Evolutionary conservation across 2,329 filamentous ascomycete genomes (phyloP), one percentile per base, ranked within the genome.

Genomic region (Nothopassalora personata): DNA sequence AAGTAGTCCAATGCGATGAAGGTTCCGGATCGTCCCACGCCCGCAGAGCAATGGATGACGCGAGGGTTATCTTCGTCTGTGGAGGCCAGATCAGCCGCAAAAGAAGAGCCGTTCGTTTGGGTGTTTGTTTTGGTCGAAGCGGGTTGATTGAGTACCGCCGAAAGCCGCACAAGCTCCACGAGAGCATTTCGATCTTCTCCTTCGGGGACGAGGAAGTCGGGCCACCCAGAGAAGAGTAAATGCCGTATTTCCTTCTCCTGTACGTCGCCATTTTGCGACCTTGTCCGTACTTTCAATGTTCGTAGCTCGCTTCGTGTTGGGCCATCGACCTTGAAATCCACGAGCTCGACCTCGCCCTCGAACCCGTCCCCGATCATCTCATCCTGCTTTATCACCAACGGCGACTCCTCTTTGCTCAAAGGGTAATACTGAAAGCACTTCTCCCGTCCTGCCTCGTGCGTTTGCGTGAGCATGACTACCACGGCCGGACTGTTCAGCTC

Each of bases 1-100:
- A 99, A 83, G 73, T 95, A 91, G 74, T 97, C 94, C n/a, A 99
- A 82, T 1, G 91, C 89, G 68, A 99, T 96, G 71, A 97, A 99
- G 0, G 94, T 97, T 34, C 94, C 94, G 7, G 90, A 96, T 57
- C 94, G 86, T 11, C 94, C 94, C 13, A 99, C 93, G 43, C 94
- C 94, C 7, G 94, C 94, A 70, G 90, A 96, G 77, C 80, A 82
- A 59, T 82, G 80, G 1, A 82, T 75, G 60, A 97, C 86, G 57
- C 93, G 86, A 4, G 93, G 90, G 68, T 89, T 91, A 49, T 63
- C 61, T 52, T 71, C 66, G 33, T 68, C 65, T 8, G 65, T 59
- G 45, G 58, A 56, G n/a, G 66, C 60, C n/a, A 67, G 61, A 47
- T 68, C 67, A 27, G 60, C 50, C 72, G 74, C 60, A 51, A 66